These are phyloP conservation scores for Rhytidhysteron rufulum DNA, from an alignment of 2,329 filamentous ascomycete species.

Conservation along the genomic window DNA sequence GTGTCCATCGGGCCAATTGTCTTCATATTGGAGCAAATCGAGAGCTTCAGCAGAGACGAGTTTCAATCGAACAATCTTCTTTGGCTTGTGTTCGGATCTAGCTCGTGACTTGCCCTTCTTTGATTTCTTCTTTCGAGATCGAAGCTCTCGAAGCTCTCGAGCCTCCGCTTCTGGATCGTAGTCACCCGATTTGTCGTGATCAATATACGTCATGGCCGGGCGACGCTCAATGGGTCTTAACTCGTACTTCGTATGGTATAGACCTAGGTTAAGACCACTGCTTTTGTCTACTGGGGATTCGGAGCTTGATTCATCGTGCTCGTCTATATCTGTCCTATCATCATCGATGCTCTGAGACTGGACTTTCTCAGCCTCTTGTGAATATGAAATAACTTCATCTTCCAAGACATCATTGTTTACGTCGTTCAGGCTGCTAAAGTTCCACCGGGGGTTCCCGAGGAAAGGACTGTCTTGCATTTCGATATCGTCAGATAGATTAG, in stretches of 20 bases:
- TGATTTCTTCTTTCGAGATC: conserved; percentile 5
- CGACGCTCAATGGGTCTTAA: neutral
- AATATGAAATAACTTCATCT: too few relatives aligned
- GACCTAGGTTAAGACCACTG: too few relatives aligned
- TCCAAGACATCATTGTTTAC: too few relatives aligned
- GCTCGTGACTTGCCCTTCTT: conserved; percentile 11
- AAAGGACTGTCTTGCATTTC: too few relatives aligned
- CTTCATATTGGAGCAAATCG: neutral
- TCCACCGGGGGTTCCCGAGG: too few relatives aligned
- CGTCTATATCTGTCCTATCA: too few relatives aligned
- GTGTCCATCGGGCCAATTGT: neutral
- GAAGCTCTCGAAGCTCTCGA: neutral
- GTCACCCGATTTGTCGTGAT: conserved; percentile 34
- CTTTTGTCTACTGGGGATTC: too few relatives aligned
- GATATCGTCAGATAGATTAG: too few relatives aligned
- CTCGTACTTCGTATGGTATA: neutral
- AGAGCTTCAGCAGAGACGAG: conserved; percentile 7
- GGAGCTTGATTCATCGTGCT: too few relatives aligned
- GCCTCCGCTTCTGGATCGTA: conserved; percentile 27
- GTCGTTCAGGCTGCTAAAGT: too few relatives aligned
- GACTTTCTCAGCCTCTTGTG: too few relatives aligned
- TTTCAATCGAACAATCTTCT: conserved; percentile 16
- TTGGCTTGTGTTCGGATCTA: conserved; percentile 11
- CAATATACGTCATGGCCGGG: conserved; percentile 24
- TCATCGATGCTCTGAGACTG: too few relatives aligned